Percentiles rank a stretch among this genome's conserved stretches.
phyloP scores from a whole-genome alignment of 345 rosid genomes.

The Bretschneidera sinensis region DNA sequence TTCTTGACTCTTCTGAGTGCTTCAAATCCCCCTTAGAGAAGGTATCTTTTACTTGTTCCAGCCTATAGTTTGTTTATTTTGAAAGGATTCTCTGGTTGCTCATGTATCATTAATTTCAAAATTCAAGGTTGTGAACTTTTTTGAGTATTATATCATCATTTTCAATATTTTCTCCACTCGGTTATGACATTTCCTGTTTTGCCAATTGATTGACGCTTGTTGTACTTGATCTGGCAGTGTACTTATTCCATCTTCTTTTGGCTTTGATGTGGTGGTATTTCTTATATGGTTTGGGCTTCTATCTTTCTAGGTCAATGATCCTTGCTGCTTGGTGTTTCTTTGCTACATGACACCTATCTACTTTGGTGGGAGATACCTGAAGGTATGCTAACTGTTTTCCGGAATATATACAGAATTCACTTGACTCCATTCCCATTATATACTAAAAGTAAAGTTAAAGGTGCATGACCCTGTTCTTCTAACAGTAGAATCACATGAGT shows the following conservation, averaged over 20 bases:
- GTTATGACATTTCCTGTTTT: not conserved
- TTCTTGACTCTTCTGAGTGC: conserved; percentile 26
- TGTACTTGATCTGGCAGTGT: not conserved
- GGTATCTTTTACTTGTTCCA: conserved; percentile 27
- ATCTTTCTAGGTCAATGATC: conserved; percentile 49
- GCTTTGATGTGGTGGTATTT: conserved; percentile 5
- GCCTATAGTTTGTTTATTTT: not conserved
- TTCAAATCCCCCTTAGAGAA: conserved; percentile 26
- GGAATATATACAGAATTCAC: too few species aligned
- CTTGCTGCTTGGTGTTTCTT: conserved; percentile 54
- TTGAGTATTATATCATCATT: not conserved
- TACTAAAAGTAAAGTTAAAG: too few species aligned
- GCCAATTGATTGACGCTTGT: not conserved
- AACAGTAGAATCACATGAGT: too few species aligned
- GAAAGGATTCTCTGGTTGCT: too few species aligned
- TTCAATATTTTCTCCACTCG: not conserved
- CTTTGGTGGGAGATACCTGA: conserved; percentile 87
- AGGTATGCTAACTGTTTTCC: conserved; percentile 41
- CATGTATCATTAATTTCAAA: not conserved
- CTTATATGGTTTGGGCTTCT: conserved; percentile 7
- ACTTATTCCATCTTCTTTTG: not conserved
- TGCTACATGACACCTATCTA: conserved; percentile 66
- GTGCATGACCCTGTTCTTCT: too few species aligned
- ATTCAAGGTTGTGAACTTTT: not conserved
- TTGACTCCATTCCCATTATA: too few species aligned